Evolutionary conservation across 192 early-diverging fungal genomes (phyloP), one percentile per base, ranked within the genome.

Genomic region (Umbelopsis sp.): DNA sequence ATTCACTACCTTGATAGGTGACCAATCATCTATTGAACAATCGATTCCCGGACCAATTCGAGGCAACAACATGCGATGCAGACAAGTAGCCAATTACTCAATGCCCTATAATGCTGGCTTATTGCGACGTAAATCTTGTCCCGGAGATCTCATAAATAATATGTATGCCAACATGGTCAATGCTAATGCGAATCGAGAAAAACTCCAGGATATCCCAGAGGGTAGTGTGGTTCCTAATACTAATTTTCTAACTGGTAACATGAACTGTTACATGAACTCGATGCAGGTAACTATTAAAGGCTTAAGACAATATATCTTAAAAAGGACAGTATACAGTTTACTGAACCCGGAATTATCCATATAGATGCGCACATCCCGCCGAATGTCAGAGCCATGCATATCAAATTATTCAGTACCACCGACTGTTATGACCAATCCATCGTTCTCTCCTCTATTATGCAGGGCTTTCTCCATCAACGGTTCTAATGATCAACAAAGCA

Each of bases 331-430:
- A 49, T 9, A 49, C 16, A 17, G 16, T 17, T 49, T 62, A 62
- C 31, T 62, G 17, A n/a, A 62, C 56, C 6, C 8, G 8, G 24
- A n/a, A 17, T 16, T 17, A 36, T 16, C 47, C 31, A 11, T 34
- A 14, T 34, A 62, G 56, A 62, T 62, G 56, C 56, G 56, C 12
- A n/a, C 14, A 62, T 62, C 56, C 56, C 56, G 56, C 26, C 56
- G 56, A 6, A 62, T 62, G 56, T 62, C 56, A 31, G 56, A 62
- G 29, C 56, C 56, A 17, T 62, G 56, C 20, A 62, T 62, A 22
- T 53, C 52, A 20, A 62, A 62, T 26, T 62, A 49, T 49, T 49
- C 47, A 0, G 16, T 49, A 2, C 6, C 56, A n/a, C 16, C 56
- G 2, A 20, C 26, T 8, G 22, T 11, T 20, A 34, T 32, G 26